phyloP scores from a whole-genome alignment of 768 basidiomycete species.

The Mycena vulgaris region DNA sequence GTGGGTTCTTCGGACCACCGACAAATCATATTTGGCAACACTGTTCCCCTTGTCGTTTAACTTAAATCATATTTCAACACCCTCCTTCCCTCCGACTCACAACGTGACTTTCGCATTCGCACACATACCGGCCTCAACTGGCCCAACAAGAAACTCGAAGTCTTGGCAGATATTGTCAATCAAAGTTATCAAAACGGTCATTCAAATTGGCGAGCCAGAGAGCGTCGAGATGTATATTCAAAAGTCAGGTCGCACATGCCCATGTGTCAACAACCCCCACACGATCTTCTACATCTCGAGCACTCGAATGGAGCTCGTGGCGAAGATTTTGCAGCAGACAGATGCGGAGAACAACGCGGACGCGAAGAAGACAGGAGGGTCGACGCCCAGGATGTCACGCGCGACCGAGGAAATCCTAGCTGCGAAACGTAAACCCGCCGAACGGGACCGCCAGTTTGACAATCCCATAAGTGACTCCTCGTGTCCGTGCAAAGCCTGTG shows the following conservation, averaged over 20 bases:
- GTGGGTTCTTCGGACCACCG: constrained; percentile 40
- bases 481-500: background rate
- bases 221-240: constrained; percentile 15
- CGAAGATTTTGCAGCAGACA: background rate
- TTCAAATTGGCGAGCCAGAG: constrained; percentile 16
- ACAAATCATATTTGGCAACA: constrained; percentile 47
- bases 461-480: background rate
- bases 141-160: background rate
- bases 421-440: constrained; percentile 2
- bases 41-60: constrained; percentile 42
- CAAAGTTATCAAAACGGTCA: constrained; percentile 1
- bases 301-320: background rate
- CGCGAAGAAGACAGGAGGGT: background rate
- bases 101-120: constrained; percentile 9
- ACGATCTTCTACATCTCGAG: constrained; percentile 1
- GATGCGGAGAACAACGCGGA: constrained; percentile 14
- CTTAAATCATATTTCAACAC: constrained; percentile 38
- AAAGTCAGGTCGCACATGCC: background rate
- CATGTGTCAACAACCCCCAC: background rate
- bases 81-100: background rate
- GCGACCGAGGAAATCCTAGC: background rate
- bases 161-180: background rate
- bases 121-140: background rate
- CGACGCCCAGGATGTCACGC: constrained; percentile 6
- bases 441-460: constrained; percentile 9